Conservation (phyloP, 352 stramenopile species). For the Bremia lactucae region DNA sequence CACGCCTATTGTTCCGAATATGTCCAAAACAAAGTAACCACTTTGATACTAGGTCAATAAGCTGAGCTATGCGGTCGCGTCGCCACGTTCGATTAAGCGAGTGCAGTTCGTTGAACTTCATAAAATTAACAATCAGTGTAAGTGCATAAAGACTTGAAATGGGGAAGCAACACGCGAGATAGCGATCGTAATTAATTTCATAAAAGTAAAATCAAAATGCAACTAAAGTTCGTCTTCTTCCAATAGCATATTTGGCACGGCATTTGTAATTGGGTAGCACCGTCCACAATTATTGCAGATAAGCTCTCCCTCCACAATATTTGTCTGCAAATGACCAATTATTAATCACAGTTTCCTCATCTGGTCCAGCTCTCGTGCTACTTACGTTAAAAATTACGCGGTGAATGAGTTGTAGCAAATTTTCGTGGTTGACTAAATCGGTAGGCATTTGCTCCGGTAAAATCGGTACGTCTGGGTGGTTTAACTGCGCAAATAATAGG, state of each 20-base stretch:
- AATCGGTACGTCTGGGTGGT: conserved; percentile 65
- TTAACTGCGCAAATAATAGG: conserved; percentile 30
- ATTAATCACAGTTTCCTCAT: neutral
- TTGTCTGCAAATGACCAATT: conserved; percentile 32
- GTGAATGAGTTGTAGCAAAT: conserved; percentile 67
- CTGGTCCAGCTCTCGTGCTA: no score
- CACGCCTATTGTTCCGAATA: no score
- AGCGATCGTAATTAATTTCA: conserved; percentile 5
- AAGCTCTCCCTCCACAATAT: conserved; percentile 77
- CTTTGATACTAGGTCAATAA: no score
- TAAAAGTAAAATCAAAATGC: conserved; percentile 14
- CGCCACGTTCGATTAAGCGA: no score
- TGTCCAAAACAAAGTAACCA: no score
- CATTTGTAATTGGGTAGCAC: conserved; percentile 66
- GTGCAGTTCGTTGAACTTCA: no score
- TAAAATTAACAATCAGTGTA: no score
- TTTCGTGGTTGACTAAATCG: conserved; percentile 46
- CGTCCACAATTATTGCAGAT: conserved; percentile 79
- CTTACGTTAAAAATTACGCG: conserved; percentile 74
- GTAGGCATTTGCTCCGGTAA: conserved; percentile 52
- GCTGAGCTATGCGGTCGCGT: no score
- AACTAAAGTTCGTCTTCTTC: conserved; percentile 79
- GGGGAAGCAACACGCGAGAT: no score
- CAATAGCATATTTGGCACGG: conserved; percentile 79
- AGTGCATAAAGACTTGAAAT: no score